Conservation (phyloP, 345 rosid species). For the Zanthoxylum bungeanum region DNA sequence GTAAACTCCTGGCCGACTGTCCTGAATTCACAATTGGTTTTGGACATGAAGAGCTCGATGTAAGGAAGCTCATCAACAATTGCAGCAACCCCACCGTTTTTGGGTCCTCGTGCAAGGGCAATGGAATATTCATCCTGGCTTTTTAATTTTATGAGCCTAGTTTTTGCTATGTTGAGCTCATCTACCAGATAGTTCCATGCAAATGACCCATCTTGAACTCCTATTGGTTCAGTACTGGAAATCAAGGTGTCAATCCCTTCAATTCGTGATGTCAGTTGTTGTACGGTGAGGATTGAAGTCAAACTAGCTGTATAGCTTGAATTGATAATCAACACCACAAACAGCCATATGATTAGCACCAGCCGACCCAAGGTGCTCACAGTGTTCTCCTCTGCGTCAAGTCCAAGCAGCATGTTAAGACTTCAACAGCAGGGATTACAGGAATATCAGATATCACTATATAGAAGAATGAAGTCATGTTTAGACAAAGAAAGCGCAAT, state of each 20-base stretch:
- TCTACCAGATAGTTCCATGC: constrained; percentile 71
- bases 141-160: constrained; percentile 57
- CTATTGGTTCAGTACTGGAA: constrained; percentile 63
- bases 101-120: constrained; percentile 63
- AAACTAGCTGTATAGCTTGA: constrained; percentile 97
- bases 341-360: constrained; percentile 89
- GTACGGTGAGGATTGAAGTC: constrained; percentile 92
- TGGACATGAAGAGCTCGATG: constrained; percentile 70
- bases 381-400: constrained; percentile 79
- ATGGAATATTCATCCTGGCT: constrained; percentile 42
- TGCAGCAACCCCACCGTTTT: constrained; percentile 75
- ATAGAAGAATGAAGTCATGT: background rate
- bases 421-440: background rate
- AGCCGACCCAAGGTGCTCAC: constrained; percentile 76
- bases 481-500: constrained; percentile 1
- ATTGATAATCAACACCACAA: constrained; percentile 88
- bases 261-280: constrained; percentile 72
- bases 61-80: constrained; percentile 96
- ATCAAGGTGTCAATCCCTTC: constrained; percentile 77
- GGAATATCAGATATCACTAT: background rate
- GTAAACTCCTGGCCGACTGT: constrained; percentile 93
- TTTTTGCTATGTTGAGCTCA: constrained; percentile 74
- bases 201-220: constrained; percentile 87
- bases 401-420: constrained; percentile 12
- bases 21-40: constrained; percentile 56